These are phyloP conservation scores for Metschnikowia koreensis DNA, from an alignment of 805 yeast genomes.

Conservation along the genomic window DNA sequence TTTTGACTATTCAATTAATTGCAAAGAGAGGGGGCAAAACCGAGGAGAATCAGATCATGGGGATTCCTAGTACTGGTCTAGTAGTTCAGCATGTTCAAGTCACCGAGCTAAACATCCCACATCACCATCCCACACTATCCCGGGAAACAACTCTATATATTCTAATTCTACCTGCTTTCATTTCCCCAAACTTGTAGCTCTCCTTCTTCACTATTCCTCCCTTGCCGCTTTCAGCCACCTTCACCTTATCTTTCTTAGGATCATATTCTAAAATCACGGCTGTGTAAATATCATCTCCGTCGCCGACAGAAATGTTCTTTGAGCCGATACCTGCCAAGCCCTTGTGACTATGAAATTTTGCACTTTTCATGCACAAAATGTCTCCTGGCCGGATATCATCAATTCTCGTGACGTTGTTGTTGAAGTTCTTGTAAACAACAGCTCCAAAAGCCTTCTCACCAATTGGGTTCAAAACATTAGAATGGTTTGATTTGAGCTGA, in stretches of 20 bases:
- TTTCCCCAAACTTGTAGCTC: constrained; percentile 65
- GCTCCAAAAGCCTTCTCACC: constrained; percentile 74
- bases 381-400: constrained; percentile 83
- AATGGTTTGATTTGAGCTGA: constrained; percentile 12
- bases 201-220: constrained; percentile 55
- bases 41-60: not conserved
- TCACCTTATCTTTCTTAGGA: constrained; percentile 62
- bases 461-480: constrained; percentile 48
- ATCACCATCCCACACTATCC: constrained; percentile 68
- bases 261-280: constrained; percentile 76
- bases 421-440: constrained; percentile 55
- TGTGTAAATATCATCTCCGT: constrained; percentile 39
- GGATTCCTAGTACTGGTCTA: constrained; percentile 7
- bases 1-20: not conserved
- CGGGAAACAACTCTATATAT: constrained; percentile 79
- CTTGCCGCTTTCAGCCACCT: constrained; percentile 57
- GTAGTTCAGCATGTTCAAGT: not conserved
- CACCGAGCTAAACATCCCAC: not conserved
- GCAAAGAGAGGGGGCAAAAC: not conserved
- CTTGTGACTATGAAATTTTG: constrained; percentile 70
- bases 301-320: constrained; percentile 54
- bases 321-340: constrained; percentile 30
- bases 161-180: constrained; percentile 75
- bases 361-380: constrained; percentile 70
- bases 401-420: constrained; percentile 43